Evolutionary conservation across 345 rosid genomes (phyloP), one percentile per base, ranked within the genome.

Genomic region (Brassica cretica): DNA sequence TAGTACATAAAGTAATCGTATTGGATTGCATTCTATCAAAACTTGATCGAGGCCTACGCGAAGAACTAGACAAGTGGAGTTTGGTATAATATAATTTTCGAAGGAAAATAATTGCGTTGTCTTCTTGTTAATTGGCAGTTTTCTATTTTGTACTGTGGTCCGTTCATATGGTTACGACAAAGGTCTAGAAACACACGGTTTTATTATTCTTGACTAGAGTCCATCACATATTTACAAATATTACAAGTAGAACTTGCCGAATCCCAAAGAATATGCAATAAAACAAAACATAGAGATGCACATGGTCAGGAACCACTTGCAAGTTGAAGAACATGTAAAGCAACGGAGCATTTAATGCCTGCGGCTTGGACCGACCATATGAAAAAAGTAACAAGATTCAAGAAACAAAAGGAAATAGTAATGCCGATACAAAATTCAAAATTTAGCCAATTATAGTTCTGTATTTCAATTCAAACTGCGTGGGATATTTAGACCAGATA

Each of bases 291-390:
- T 59, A 66, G 77, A 72, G 74, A 78, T 72, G 41, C 70, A 60
- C 64, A 78, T 59, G 12, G 41, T 29, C 33, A 15, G 64, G 64
- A 73, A 68, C 74, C 66, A 79, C 70, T 79, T 51, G 74, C 74
- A 61, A 79, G 70, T 79, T 62, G 78, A 60, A 60, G 27, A 78
- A 60, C 74, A 73, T 79, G 70, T 73, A 68, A 79, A 79, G 66
- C 64, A 78, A 68, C 29, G 18, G 70, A 67, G 65, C 74, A 79
- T 73, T 73, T 68, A 73, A 51, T 79, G 74, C 74, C 74, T 78
- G 81, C 67, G 46, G 37, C 55, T 71, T 67, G 74, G 78, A 68
- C 82, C 78, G 64, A 72, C 77, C 69, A 72, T 29, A 44, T 56
- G 16, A 9, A n/a, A 37, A 30, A 55, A 16, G 67, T 30, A 56